Conservation (phyloP, 768 basidiomycete genomes). For the Crassisporium funariophilum region DNA sequence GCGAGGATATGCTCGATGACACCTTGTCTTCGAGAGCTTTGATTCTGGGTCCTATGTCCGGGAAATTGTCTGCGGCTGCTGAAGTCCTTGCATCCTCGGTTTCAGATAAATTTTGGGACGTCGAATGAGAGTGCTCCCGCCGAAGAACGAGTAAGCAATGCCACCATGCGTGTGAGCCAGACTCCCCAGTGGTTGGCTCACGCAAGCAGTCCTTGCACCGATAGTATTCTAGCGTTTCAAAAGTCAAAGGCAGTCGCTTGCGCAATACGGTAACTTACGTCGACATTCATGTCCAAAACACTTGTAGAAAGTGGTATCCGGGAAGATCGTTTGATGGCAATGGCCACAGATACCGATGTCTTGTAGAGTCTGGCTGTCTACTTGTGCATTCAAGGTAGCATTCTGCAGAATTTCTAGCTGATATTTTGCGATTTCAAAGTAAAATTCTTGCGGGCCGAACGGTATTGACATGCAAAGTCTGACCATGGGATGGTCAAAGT, state of each 20-base stretch:
- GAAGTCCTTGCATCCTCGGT: background rate
- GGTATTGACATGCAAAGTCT: slow-evolving; percentile 1
- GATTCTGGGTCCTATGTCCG: background rate
- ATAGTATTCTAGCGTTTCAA: background rate
- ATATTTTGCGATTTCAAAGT: background rate
- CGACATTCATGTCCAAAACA: slow-evolving; percentile 6
- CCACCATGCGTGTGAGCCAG: slow-evolving; percentile 13
- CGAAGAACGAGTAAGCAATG: slow-evolving; percentile 10
- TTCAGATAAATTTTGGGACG: background rate
- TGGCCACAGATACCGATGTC: background rate
- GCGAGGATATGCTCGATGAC: background rate
- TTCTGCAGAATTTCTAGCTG: no score
- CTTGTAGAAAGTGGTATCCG: slow-evolving; percentile 7
- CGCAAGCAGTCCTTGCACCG: slow-evolving; percentile 4
- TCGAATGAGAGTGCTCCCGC: no score
- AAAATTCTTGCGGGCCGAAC: background rate
- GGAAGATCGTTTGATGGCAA: background rate
- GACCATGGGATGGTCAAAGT: slow-evolving; percentile 5
- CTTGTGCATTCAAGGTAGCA: background rate
- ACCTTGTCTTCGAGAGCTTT: background rate
- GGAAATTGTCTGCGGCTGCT: background rate
- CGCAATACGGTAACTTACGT: no score
- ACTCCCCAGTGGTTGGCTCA: background rate
- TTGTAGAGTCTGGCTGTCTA: slow-evolving; percentile 2
- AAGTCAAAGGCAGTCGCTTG: background rate